A percentile compares a stretch with the other conserved stretches of the same genome.
phyloP scores from a whole-genome alignment of 1,284 basidiomycete genomes.

The Ganoderma lingzhi region DNA sequence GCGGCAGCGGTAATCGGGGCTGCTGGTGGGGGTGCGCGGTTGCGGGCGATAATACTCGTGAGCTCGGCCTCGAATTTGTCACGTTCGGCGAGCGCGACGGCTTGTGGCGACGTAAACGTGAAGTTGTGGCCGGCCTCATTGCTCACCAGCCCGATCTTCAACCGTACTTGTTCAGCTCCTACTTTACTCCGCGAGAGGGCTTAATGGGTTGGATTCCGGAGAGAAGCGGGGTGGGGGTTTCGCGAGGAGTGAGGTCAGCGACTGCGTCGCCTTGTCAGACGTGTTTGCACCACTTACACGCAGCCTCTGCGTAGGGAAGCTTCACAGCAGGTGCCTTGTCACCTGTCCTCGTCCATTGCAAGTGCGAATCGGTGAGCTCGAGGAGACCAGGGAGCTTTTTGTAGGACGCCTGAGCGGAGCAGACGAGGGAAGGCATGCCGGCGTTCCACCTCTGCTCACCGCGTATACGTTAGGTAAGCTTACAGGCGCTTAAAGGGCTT shows the following conservation, averaged over 20 bases:
- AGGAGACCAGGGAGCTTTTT: slow-evolving; percentile 80
- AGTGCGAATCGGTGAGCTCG: slow-evolving; percentile 69
- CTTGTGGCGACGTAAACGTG: slow-evolving; percentile 74
- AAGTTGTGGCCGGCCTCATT: slow-evolving; percentile 82
- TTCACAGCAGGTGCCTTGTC: slow-evolving; percentile 66
- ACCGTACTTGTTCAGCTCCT: slow-evolving; percentile 74
- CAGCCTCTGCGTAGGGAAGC: slow-evolving; percentile 64
- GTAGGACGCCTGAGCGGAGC: slow-evolving; percentile 79
- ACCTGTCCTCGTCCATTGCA: slow-evolving; percentile 80
- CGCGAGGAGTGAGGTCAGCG: slow-evolving; percentile 13
- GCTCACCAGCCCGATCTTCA: slow-evolving; percentile 72
- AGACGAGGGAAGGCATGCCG: slow-evolving; percentile 63
- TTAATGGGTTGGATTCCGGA: background rate
- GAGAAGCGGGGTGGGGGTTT: background rate
- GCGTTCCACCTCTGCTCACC: slow-evolving; percentile 24
- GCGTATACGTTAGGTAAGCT: slow-evolving; percentile 43
- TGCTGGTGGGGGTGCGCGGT: slow-evolving; percentile 46
- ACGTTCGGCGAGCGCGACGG: slow-evolving; percentile 69
- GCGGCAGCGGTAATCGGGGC: slow-evolving; percentile 7
- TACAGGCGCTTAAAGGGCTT: background rate
- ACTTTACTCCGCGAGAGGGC: slow-evolving; percentile 75
- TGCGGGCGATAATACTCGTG: slow-evolving; percentile 75
- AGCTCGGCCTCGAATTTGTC: slow-evolving; percentile 84
- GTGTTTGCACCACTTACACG: slow-evolving; percentile 58
- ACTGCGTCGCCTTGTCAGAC: slow-evolving; percentile 20